Evolutionary conservation across 371 early-diverging fungal genomes (phyloP), one percentile per base, ranked within the genome.

Genomic region (Lichtheimia hyalospora): DNA sequence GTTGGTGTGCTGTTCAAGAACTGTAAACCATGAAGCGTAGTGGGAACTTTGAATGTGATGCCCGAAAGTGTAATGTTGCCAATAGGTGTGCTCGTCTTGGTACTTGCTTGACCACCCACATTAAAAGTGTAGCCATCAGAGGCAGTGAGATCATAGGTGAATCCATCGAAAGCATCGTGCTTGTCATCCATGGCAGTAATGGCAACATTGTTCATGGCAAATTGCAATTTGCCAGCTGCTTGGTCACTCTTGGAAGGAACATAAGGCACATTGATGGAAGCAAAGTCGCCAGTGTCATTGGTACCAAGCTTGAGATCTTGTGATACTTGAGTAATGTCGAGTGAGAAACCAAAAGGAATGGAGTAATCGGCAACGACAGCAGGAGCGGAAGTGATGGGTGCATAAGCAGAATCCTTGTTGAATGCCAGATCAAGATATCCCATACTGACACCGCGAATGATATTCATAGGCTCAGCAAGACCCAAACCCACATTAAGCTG

Each of bases 1-100:
- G 84, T 76, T 44, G 84, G 84, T 21, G 82, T 63, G 49, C 81
- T 76, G 66, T 81, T 81, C 60, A 88, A 70, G 58, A 84, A 84
- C 59, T 84, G 83, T 49, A 88, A 71, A 55, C 89, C 89, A 5
- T 71, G 62, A 41, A 88, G 70, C 48, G 67, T 41, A 16, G 84
- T 80, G 28, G 74, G 73, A 6, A 84, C 79, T 49, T 71, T 71
- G 71, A 88, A 84, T 27, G 84, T 73, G 41, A 88, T 80, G 21
- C 84, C 84, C 21, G 75, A 57, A 43, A 87, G 76, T 3, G 64
- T 64, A 46, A 88, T 76, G 58, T 75, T 67, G 62, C 89, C 89
- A 52, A 86, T 78, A 7, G 89, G 76, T 14, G 87, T 88, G 23
- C 56, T 53, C 23, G 83, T 81, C 60, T 80, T 76, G 55, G 84